Conservation (phyloP, 495 filamentous ascomycete species). For the Filosporella fistucella region DNA sequence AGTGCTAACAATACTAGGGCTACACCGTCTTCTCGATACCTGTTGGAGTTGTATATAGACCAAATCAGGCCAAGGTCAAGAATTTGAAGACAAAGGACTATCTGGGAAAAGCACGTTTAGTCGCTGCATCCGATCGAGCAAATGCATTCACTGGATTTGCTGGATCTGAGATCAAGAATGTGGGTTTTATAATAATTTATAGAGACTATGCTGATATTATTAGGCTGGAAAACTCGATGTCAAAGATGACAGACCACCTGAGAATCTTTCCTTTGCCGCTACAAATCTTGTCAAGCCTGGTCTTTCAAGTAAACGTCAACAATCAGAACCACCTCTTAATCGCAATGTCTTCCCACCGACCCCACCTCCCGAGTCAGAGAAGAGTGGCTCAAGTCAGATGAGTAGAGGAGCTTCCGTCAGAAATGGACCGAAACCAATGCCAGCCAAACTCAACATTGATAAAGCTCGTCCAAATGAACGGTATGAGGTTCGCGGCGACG, state of each 20-base stretch:
- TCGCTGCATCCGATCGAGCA: conserved; percentile 80
- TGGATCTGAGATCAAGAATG: conserved; percentile 68
- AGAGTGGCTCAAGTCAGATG: conserved; percentile 29
- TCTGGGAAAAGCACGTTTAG: conserved; percentile 85
- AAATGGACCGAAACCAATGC: conserved; percentile 47
- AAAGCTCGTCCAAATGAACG: conserved; percentile 37
- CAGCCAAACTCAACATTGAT: conserved; percentile 49
- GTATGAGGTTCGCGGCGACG: conserved; percentile 37
- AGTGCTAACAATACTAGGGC: conserved; percentile 49
- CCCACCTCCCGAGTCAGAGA: conserved; percentile 83
- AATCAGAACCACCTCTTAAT: conserved; percentile 78
- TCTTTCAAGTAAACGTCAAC: conserved; percentile 72
- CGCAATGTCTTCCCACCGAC: conserved; percentile 94
- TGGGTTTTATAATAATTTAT: conserved; percentile 22
- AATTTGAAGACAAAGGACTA: conserved; percentile 98
- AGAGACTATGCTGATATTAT: conserved; percentile 1
- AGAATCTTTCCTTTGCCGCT: conserved; percentile 83
- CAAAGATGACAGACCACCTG: conserved; percentile 68
- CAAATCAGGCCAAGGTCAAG: conserved; percentile 96
- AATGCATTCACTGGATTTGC: conserved; percentile 76
- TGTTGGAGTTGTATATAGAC: conserved; percentile 89
- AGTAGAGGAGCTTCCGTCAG: conserved; percentile 49
- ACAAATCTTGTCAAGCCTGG: conserved; percentile 86
- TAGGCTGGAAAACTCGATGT: conserved; percentile 25
- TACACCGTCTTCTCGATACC: conserved; percentile 99